Percentiles rank a stretch among this genome's conserved stretches.
Evolutionary conservation across 2,329 filamentous ascomycete species (phyloP).

Genomic region (Aureobasidium sp.): DNA sequence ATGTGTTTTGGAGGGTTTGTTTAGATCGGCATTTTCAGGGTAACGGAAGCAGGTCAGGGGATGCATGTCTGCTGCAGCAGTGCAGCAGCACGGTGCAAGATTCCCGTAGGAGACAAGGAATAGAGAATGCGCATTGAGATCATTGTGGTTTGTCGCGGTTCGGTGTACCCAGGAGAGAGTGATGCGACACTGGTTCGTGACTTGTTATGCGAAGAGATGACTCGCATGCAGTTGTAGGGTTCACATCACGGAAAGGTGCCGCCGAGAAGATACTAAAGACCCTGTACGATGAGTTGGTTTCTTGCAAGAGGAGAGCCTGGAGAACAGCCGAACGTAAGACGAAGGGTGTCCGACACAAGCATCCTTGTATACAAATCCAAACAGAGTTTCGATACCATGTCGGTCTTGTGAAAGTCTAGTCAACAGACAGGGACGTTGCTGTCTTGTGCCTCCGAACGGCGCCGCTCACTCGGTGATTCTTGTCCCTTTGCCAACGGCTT

Average conservation of each 20-base stretch:
- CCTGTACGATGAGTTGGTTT: neutral
- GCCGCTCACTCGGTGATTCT: neutral
- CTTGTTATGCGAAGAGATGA: too few species aligned
- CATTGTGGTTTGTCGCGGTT: neutral
- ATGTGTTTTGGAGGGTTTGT: neutral
- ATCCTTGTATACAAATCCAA: neutral
- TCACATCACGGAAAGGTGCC: neutral
- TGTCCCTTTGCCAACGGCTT: slow-evolving; percentile 5
- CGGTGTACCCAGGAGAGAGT: neutral
- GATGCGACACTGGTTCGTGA: too few species aligned
- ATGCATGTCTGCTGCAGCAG: neutral
- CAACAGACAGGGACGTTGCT: neutral
- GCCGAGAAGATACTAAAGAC: too few species aligned
- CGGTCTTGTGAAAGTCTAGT: neutral
- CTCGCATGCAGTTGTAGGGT: neutral
- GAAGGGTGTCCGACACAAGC: neutral
- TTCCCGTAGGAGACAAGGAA: neutral
- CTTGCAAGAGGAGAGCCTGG: neutral
- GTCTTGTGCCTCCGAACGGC: neutral
- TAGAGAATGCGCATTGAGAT: neutral
- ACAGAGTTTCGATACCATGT: neutral
- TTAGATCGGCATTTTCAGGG: neutral
- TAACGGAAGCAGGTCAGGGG: neutral
- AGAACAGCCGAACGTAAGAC: neutral
- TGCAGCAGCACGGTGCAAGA: neutral